These are phyloP conservation scores for Stromatinia cepivora DNA, from an alignment of 2,329 filamentous ascomycete species.

Conservation along the genomic window DNA sequence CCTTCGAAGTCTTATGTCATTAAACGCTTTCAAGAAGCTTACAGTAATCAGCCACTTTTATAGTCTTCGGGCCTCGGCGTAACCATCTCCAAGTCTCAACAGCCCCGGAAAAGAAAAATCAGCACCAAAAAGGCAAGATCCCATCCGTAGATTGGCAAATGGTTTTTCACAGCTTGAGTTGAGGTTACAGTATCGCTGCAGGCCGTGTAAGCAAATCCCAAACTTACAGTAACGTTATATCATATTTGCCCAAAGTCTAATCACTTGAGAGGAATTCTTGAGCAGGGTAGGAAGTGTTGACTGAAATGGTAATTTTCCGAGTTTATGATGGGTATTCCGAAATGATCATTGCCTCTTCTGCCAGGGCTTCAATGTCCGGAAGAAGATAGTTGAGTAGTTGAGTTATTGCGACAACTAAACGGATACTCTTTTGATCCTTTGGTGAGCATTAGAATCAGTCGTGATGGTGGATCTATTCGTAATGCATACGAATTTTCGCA, in stretches of 20 bases:
- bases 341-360: background rate
- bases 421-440: background rate
- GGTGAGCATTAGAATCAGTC: background rate
- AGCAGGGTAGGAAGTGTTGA: background rate
- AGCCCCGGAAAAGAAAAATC: background rate
- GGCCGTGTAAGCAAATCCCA: background rate
- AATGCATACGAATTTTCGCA: background rate
- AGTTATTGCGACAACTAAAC: background rate
- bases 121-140: background rate
- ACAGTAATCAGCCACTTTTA: slow-evolving; percentile 5
- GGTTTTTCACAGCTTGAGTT: background rate
- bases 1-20: background rate
- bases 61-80: background rate
- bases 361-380: background rate
- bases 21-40: background rate
- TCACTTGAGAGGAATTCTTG: background rate
- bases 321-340: background rate
- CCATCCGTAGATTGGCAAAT: background rate
- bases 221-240: background rate
- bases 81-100: background rate
- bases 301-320: background rate
- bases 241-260: background rate
- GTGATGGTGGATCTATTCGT: slow-evolving; percentile 10
- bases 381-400: background rate
- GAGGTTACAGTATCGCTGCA: background rate